phyloP scores from a whole-genome alignment of 2,329 filamentous ascomycete species.

The Diaporthe sp. region DNA sequence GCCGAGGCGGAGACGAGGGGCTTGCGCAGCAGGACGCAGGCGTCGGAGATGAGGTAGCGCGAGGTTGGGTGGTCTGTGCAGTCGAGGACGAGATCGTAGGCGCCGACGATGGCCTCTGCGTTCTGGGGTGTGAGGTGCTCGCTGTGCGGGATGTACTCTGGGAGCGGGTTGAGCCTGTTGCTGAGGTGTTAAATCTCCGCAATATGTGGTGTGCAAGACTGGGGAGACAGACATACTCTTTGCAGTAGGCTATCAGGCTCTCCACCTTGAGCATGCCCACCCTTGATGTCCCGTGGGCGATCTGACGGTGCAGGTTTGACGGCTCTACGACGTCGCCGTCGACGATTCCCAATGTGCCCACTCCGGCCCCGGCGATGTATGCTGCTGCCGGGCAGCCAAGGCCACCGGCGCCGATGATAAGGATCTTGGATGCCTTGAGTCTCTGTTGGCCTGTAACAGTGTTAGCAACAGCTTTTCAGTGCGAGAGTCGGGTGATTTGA shows the following conservation, averaged over 20 bases:
- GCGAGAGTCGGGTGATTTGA: slow-evolving; percentile 48
- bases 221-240: slow-evolving; percentile 55
- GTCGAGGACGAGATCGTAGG: slow-evolving; percentile 89
- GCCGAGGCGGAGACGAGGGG: slow-evolving; percentile 91
- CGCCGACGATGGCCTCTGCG: slow-evolving; percentile 73
- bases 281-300: slow-evolving; percentile 79
- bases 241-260: slow-evolving; percentile 75
- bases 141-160: slow-evolving; percentile 73
- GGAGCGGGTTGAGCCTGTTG: slow-evolving; percentile 77
- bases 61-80: slow-evolving; percentile 95
- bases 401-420: slow-evolving; percentile 89
- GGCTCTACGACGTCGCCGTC: slow-evolving; percentile 90
- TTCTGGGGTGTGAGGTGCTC: slow-evolving; percentile 77
- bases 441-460: slow-evolving; percentile 75
- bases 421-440: slow-evolving; percentile 76
- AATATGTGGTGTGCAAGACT: background rate
- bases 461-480: background rate
- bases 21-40: slow-evolving; percentile 83
- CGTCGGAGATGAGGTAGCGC: slow-evolving; percentile 92
- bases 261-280: slow-evolving; percentile 85
- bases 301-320: slow-evolving; percentile 93
- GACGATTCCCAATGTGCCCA: slow-evolving; percentile 85
- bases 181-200: slow-evolving; percentile 35
- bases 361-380: slow-evolving; percentile 92
- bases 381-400: slow-evolving; percentile 91